A percentile compares a stretch with the other conserved stretches of the same genome.
phyloP scores from a whole-genome alignment of 1,139 yeast genomes.

The Debaryomyces psychrophilus region DNA sequence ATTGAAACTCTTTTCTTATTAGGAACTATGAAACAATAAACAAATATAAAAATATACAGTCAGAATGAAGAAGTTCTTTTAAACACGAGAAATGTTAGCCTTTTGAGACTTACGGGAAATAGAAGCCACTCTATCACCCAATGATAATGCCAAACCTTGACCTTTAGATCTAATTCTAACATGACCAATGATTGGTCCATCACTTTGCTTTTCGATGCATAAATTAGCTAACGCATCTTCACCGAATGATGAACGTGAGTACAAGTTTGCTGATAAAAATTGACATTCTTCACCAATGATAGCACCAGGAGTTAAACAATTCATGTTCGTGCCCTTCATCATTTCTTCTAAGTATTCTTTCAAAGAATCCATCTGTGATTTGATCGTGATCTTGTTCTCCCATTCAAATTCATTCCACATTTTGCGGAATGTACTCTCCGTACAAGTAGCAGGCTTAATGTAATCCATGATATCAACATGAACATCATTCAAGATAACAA shows the following conservation, averaged over 20 bases:
- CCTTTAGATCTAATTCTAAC: constrained; percentile 97
- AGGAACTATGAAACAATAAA: constrained; percentile 7
- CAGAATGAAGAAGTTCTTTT: constrained; percentile 11
- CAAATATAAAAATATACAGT: constrained; percentile 10
- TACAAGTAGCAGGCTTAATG: constrained; percentile 89
- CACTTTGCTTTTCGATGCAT: constrained; percentile 80
- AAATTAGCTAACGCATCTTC: constrained; percentile 97
- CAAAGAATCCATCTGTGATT: constrained; percentile 67
- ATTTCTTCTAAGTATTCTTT: constrained; percentile 79
- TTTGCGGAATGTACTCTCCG: constrained; percentile 87
- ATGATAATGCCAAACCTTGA: constrained; percentile 91
- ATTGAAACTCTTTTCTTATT: constrained; percentile 2
- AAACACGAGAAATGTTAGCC: constrained; percentile 27
- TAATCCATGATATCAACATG: constrained; percentile 98
- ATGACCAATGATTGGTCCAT: constrained; percentile 87
- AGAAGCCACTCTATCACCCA: constrained; percentile 92
- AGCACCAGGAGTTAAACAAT: constrained; percentile 90
- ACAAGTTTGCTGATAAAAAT: constrained; percentile 91
- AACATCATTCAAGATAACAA: constrained; percentile 91
- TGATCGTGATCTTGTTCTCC: constrained; percentile 97
- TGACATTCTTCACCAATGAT: constrained; percentile 84
- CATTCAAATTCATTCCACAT: constrained; percentile 99
- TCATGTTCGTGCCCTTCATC: constrained; percentile 88
- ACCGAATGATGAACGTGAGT: constrained; percentile 92
- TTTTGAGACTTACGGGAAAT: constrained; percentile 60